Evolutionary conservation across 495 filamentous ascomycete genomes (phyloP).

Genomic region (Choiromyces venosus): DNA sequence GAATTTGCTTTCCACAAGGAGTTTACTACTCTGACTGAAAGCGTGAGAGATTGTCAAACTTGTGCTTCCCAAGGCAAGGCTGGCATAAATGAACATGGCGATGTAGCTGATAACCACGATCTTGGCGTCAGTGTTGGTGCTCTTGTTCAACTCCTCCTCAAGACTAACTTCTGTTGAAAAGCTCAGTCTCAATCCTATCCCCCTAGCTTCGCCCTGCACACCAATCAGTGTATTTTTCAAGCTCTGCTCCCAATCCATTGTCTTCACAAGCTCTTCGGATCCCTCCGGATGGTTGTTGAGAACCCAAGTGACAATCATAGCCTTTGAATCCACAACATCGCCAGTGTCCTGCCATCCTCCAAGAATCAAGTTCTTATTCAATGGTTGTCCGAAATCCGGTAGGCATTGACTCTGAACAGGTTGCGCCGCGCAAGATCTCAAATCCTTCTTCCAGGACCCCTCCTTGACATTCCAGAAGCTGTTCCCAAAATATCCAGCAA

Average conservation of each 20-base stretch:
- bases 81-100: conserved; percentile 97
- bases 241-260: conserved; percentile 82
- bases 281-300: conserved; percentile 78
- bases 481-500: conserved; percentile 77
- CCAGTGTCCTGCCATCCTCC: conserved; percentile 67
- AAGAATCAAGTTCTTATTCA: conserved; percentile 76
- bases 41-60: conserved; percentile 69
- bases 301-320: conserved; percentile 93
- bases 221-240: conserved; percentile 63
- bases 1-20: conserved; percentile 91
- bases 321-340: conserved; percentile 65
- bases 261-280: conserved; percentile 58
- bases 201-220: conserved; percentile 71
- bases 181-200: conserved; percentile 74
- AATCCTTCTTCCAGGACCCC: conserved; percentile 60
- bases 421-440: conserved; percentile 65
- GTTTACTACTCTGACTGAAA: conserved; percentile 70
- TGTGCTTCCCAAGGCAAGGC: conserved; percentile 80
- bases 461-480: conserved; percentile 58
- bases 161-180: conserved; percentile 92
- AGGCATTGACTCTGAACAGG: conserved; percentile 68
- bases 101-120: conserved; percentile 96
- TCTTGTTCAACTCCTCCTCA: conserved; percentile 91
- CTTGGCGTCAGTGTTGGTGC: conserved; percentile 94
- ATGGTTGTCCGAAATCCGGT: conserved; percentile 77